A percentile compares a stretch with the other conserved stretches of the same genome.
These are phyloP conservation scores for Tetraselmis striata DNA, from an alignment of 139 green algal species.

Conservation along the genomic window DNA sequence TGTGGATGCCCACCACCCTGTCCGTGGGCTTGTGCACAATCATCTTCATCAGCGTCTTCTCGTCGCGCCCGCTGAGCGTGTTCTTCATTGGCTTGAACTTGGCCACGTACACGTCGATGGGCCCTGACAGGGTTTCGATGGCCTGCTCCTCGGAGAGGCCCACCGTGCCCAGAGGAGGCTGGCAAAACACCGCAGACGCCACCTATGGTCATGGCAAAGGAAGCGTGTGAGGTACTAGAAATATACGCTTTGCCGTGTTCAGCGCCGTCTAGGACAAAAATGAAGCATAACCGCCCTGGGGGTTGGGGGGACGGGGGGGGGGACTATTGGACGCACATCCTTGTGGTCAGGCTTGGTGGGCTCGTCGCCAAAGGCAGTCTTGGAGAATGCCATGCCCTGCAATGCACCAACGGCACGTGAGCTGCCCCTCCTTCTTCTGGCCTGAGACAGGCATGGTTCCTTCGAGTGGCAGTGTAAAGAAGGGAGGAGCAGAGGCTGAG, in stretches of 20 bases:
- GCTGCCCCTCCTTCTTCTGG: too few relatives aligned
- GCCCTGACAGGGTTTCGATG: constrained; percentile 35
- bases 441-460: too few relatives aligned
- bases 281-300: too few relatives aligned
- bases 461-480: too few relatives aligned
- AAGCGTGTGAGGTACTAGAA: too few relatives aligned
- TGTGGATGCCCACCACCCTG: constrained; percentile 85
- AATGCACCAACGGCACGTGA: not conserved
- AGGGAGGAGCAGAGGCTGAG: too few relatives aligned
- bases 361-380: constrained; percentile 70
- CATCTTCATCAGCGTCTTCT: constrained; percentile 84
- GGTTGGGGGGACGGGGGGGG: not conserved
- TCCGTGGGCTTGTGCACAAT: constrained; percentile 78
- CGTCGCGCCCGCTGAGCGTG: constrained; percentile 74
- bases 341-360: constrained; percentile 78
- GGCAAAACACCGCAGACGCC: constrained; percentile 77
- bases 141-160: constrained; percentile 88
- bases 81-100: constrained; percentile 92
- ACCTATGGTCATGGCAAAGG: constrained; percentile 27
- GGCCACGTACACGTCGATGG: constrained; percentile 88
- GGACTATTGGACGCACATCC: constrained; percentile 32
- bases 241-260: too few relatives aligned
- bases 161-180: constrained; percentile 84
- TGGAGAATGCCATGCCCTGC: constrained; percentile 87
- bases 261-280: too few relatives aligned